Conservation (phyloP, 805 yeast species). For the Candida incommunis region DNA sequence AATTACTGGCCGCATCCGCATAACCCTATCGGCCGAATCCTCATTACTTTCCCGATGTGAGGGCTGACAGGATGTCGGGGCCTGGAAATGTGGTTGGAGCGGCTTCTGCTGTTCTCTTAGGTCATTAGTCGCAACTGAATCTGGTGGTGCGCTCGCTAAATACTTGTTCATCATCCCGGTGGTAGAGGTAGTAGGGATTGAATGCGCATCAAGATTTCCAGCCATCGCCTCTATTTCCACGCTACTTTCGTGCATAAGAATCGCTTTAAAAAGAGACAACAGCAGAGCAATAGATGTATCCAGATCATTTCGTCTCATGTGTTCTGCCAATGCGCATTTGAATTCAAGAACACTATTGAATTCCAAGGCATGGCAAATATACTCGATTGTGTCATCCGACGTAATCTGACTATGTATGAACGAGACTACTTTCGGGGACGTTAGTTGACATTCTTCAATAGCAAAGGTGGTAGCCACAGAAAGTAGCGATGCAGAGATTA, state of each 20-base stretch:
- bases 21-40: background rate
- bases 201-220: background rate
- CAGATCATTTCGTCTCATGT: background rate
- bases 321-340: background rate
- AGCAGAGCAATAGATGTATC: background rate
- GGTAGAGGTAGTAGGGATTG: background rate
- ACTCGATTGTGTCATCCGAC: background rate
- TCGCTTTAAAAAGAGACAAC: background rate
- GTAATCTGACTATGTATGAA: background rate
- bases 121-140: background rate
- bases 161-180: background rate
- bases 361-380: background rate
- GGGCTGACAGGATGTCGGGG: too few species aligned
- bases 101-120: background rate
- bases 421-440: background rate
- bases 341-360: background rate
- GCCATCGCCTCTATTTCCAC: background rate
- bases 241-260: background rate
- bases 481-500: background rate
- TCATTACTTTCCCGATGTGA: too few species aligned
- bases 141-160: background rate
- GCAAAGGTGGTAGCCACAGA: background rate
- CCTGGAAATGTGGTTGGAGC: too few species aligned
- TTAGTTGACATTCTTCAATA: background rate
- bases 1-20: constrained; percentile 16